These are phyloP conservation scores for Castanospermum australe DNA, from an alignment of 306 rosid genomes.

Conservation along the genomic window DNA sequence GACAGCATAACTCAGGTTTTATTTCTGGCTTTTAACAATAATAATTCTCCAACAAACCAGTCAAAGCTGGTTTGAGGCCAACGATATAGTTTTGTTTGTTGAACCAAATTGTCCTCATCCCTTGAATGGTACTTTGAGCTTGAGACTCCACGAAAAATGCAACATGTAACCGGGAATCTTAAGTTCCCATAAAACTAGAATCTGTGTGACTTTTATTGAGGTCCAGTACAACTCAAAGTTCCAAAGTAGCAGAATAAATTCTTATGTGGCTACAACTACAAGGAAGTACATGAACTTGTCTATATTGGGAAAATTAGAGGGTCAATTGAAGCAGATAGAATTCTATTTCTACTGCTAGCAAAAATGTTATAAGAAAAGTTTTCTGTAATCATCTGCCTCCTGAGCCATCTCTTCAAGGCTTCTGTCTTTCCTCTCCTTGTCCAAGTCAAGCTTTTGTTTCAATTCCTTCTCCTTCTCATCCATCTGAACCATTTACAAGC, in stretches of 20 bases:
- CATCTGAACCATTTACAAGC: slow-evolving; percentile 48
- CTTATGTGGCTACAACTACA: background rate
- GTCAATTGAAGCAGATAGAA: slow-evolving; percentile 9
- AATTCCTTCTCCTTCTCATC: slow-evolving; percentile 80
- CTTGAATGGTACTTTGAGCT: background rate
- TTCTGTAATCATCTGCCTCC: slow-evolving; percentile 85
- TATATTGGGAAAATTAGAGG: background rate
- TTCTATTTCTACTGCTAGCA: background rate
- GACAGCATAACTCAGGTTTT: background rate
- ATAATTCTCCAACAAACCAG: background rate
- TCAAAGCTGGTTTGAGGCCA: background rate
- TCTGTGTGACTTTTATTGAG: background rate
- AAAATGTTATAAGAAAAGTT: slow-evolving; percentile 50
- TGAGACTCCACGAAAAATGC: background rate
- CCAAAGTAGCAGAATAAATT: background rate
- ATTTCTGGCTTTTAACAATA: background rate
- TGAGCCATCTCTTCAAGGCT: slow-evolving; percentile 66
- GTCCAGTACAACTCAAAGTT: slow-evolving; percentile 1
- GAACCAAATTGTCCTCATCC: background rate
- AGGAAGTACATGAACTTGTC: slow-evolving; percentile 11
- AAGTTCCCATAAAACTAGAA: background rate
- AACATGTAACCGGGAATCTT: background rate
- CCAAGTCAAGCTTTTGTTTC: slow-evolving; percentile 78
- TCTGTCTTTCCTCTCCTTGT: slow-evolving; percentile 81
- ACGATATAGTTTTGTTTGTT: background rate